These are phyloP conservation scores for Melaleuca quinquenervia DNA, from an alignment of 345 rosid species.

Conservation along the genomic window DNA sequence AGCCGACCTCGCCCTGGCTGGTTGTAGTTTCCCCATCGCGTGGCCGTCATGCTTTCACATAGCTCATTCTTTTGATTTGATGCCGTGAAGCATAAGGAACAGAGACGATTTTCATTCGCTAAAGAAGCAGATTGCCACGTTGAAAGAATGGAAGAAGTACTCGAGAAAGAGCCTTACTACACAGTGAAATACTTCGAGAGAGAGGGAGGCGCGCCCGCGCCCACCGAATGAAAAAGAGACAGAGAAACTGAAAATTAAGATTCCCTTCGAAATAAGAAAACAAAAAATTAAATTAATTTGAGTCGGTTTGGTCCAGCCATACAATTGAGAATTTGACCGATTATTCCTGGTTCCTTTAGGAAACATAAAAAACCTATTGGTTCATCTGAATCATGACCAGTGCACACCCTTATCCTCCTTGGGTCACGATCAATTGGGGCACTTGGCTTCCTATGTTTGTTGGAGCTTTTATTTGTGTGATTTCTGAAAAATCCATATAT, in stretches of 20 bases:
- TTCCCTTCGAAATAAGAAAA: not conserved
- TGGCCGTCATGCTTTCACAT: not conserved
- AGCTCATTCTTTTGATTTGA: not conserved
- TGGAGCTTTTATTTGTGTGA: not conserved
- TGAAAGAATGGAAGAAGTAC: too few relatives aligned
- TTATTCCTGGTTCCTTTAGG: accelerated
- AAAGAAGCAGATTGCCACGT: too few relatives aligned
- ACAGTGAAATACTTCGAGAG: not conserved
- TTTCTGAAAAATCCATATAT: not conserved
- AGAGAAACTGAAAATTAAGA: not conserved
- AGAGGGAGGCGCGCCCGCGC: not conserved
- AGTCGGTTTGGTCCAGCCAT: accelerated
- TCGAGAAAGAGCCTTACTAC: too few relatives aligned
- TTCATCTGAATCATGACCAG: accelerated
- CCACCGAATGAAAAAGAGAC: not conserved
- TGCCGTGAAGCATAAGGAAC: not conserved
- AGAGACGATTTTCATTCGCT: too few relatives aligned
- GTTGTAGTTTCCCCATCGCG: too few relatives aligned
- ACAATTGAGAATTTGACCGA: not conserved
- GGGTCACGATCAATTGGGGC: not conserved
- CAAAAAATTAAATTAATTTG: too few relatives aligned
- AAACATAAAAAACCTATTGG: too few relatives aligned
- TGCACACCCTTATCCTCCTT: not conserved
- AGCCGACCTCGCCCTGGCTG: too few relatives aligned
- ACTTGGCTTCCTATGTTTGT: not conserved